Evolutionary conservation across 345 rosid species (phyloP).

Genomic region (Pseudoturritis turrita): DNA sequence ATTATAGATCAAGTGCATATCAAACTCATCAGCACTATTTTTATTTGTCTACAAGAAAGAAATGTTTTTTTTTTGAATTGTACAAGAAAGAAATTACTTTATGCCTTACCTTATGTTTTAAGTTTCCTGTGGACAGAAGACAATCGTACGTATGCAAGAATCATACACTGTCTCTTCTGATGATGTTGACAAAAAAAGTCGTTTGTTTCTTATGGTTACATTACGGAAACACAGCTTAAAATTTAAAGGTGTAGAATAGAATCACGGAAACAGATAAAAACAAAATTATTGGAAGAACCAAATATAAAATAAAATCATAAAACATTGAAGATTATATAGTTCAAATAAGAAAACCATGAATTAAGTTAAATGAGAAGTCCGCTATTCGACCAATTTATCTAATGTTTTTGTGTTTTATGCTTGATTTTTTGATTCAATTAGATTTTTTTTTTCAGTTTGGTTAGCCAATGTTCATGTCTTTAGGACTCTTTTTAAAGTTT

Average conservation of each 20-base stretch:
- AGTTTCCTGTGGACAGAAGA: not conserved
- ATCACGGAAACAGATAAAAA: not conserved
- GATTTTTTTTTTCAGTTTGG: no score
- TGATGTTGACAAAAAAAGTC: not conserved
- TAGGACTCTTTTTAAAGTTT: no score
- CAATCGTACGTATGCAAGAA: not conserved
- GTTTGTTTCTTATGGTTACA: not conserved
- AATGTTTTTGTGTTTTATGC: no score
- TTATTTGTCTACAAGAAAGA: not conserved
- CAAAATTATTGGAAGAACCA: not conserved
- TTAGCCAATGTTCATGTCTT: no score
- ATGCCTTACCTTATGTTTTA: not conserved
- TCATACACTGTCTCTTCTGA: not conserved
- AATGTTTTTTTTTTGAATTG: no score
- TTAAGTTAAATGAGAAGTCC: no score
- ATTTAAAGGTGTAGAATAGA: not conserved
- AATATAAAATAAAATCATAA: not conserved
- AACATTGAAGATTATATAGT: not conserved
- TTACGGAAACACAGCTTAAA: not conserved
- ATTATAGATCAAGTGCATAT: not conserved
- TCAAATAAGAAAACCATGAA: no score
- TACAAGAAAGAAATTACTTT: not conserved
- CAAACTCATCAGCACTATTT: not conserved
- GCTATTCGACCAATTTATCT: no score
- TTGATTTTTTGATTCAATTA: no score